Evolutionary conservation across 2,329 filamentous ascomycete genomes (phyloP).

Genomic region (Exophiala alcalophila): DNA sequence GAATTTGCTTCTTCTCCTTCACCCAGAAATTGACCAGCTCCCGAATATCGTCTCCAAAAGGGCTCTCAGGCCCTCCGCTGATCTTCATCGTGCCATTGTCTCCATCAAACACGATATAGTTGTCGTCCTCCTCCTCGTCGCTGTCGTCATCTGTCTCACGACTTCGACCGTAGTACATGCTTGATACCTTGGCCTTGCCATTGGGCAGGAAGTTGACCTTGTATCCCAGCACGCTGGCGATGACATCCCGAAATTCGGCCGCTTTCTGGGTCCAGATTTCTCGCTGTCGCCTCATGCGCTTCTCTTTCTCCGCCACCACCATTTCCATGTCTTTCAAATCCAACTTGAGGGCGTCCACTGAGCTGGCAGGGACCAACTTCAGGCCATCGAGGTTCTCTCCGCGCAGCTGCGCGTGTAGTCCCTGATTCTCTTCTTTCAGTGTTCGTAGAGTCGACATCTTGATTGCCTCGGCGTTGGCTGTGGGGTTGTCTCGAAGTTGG

Average conservation of each 20-base stretch:
- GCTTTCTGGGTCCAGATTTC: slow-evolving; percentile 91
- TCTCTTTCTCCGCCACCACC: slow-evolving; percentile 67
- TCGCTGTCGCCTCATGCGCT: slow-evolving; percentile 79
- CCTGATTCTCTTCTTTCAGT: slow-evolving; percentile 77
- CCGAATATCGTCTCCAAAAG: slow-evolving; percentile 79
- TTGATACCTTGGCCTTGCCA: slow-evolving; percentile 88
- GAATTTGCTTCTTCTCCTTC: slow-evolving; percentile 86
- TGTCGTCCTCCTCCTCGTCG: slow-evolving; percentile 50
- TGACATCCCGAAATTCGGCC: slow-evolving; percentile 90
- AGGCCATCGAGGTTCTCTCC: slow-evolving; percentile 45
- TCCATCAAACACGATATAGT: slow-evolving; percentile 77
- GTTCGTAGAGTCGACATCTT: slow-evolving; percentile 76
- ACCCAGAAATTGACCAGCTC: slow-evolving; percentile 95
- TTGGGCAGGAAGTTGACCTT: slow-evolving; percentile 96
- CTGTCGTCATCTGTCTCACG: slow-evolving; percentile 52
- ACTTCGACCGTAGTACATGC: slow-evolving; percentile 74
- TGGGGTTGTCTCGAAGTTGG: slow-evolving; percentile 87
- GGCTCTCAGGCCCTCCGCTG: slow-evolving; percentile 79
- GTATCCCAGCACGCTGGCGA: slow-evolving; percentile 89
- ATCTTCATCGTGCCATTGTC: slow-evolving; percentile 98
- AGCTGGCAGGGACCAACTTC: slow-evolving; percentile 70
- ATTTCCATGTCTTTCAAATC: slow-evolving; percentile 71
- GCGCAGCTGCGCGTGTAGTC: slow-evolving; percentile 71
- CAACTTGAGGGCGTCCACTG: slow-evolving; percentile 70
- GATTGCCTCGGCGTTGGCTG: slow-evolving; percentile 76